phyloP scores from a whole-genome alignment of 495 filamentous ascomycete genomes.

The Penicillium desertorum region DNA sequence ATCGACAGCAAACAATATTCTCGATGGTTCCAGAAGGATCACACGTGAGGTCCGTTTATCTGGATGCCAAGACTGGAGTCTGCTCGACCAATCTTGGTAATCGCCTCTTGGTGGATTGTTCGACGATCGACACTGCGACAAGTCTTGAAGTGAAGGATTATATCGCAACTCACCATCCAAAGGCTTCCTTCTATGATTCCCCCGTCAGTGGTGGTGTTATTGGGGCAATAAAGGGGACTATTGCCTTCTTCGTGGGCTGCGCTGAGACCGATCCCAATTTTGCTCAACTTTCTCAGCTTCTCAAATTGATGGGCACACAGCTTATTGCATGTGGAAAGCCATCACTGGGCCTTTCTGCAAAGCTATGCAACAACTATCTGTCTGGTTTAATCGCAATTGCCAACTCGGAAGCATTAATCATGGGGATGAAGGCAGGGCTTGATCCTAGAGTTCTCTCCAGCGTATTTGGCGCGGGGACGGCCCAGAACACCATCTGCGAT shows the following conservation, averaged over 20 bases:
- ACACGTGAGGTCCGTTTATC: slow-evolving; percentile 60
- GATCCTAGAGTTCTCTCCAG: no score
- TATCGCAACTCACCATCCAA: slow-evolving; percentile 20
- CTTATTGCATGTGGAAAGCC: no score
- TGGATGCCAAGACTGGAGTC: slow-evolving; percentile 35
- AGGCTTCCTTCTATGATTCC: slow-evolving; percentile 40
- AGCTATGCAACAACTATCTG: slow-evolving; percentile 56
- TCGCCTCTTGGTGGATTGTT: slow-evolving; percentile 44
- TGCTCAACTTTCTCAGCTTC: slow-evolving; percentile 33
- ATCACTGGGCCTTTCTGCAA: slow-evolving; percentile 30
- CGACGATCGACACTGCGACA: slow-evolving; percentile 45
- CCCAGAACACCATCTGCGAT: no score
- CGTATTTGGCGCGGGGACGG: no score
- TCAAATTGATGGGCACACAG: slow-evolving; percentile 33
- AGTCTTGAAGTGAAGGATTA: slow-evolving; percentile 37
- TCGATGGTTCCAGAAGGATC: slow-evolving; percentile 65
- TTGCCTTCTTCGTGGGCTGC: slow-evolving; percentile 50
- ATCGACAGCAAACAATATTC: slow-evolving; percentile 34
- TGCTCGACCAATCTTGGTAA: slow-evolving; percentile 27
- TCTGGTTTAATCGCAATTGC: slow-evolving; percentile 54
- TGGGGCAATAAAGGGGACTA: slow-evolving; percentile 47
- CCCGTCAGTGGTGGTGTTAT: slow-evolving; percentile 48
- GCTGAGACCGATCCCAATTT: slow-evolving; percentile 25
- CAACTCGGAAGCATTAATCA: slow-evolving; percentile 52
- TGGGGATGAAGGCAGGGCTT: slow-evolving; percentile 40